Base-by-base conservation (phyloP, 805 yeast species). In the Wickerhamiella australiensis region DNA sequence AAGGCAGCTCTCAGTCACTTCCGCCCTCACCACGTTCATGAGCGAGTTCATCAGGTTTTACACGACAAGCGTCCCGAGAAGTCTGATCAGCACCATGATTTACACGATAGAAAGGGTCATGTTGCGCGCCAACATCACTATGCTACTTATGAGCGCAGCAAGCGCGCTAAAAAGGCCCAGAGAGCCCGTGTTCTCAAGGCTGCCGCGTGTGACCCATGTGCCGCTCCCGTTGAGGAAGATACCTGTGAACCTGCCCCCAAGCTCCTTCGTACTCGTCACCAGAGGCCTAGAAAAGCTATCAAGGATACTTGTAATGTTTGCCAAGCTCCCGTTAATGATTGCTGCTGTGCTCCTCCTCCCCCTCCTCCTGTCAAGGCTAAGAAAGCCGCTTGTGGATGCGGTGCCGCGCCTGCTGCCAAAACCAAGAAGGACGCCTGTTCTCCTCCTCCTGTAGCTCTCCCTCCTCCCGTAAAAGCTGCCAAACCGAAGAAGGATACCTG, bases 1-100 rank as follows among this genome's bases (percentile, higher is more conserved):
- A 46, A 37, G 35, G 17, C 27, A n/a, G 33, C 33, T 9, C 26
- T 46, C 20, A 46, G 49, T 42, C 49, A 46, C 21, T 21, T 37
- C 21, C 12, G 36, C 13, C 49, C 49, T 8, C 15, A 33, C 27
- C 49, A 46, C 17, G 13, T 46, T 11, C 49, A 46, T 17, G 49
- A 46, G 21, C 36, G 49, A 2, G 29, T 35, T 2, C 26, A 31
- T 29, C 49, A 46, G 43, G 43, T 46, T 9, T 21, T 36, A n/a
- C 49, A 46, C 21, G 49, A 46, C 12, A n/a, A 37, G 3, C 49
- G 49, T 21, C 49, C 49, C 12, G 49, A 46, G 33, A 37, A 22
- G 36, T 35, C 42, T 11, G 49, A 46, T 11, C 42, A 46, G 15
- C 49, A 46, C 37, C 25, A 27, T 11, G 43, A n/a, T 6, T 20